A percentile compares a stretch with the other conserved stretches of the same genome.
Evolutionary conservation across 2,329 filamentous ascomycete species (phyloP).

Genomic region (Ramichloridium luteum): DNA sequence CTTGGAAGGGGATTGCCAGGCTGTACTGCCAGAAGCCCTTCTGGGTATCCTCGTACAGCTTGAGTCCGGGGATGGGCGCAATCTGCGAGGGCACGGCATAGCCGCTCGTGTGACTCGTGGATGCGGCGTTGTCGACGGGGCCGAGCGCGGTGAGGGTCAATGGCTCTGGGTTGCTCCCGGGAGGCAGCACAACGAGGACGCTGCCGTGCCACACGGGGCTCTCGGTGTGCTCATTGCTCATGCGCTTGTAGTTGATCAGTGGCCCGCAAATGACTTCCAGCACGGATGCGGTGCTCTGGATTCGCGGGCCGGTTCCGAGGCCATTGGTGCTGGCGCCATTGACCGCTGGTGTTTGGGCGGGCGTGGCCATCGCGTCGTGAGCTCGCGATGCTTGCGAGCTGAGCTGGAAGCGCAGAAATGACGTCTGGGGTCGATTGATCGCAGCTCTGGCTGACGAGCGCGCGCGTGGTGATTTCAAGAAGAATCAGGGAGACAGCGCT

Average conservation of each 20-base stretch:
- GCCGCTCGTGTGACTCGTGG: slow-evolving; percentile 17
- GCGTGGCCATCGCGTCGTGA: slow-evolving; percentile 6
- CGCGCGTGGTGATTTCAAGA: slow-evolving; percentile 7
- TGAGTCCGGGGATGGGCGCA: slow-evolving; percentile 36
- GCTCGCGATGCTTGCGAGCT: slow-evolving; percentile 7
- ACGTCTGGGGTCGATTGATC: not conserved
- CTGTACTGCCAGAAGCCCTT: slow-evolving; percentile 50
- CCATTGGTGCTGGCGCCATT: slow-evolving; percentile 20
- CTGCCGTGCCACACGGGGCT: slow-evolving; percentile 64
- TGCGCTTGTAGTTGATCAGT: slow-evolving; percentile 64
- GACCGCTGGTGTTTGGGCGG: slow-evolving; percentile 5
- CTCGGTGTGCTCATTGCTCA: slow-evolving; percentile 42
- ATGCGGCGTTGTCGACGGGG: slow-evolving; percentile 25
- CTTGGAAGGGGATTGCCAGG: slow-evolving; percentile 52
- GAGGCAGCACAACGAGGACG: slow-evolving; percentile 68
- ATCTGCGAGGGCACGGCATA: slow-evolving; percentile 9
- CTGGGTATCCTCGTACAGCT: slow-evolving; percentile 46
- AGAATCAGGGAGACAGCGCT: no score
- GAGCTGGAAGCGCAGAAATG: slow-evolving; percentile 3
- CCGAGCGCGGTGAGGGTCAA: slow-evolving; percentile 48
- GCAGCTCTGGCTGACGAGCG: slow-evolving; percentile 5
- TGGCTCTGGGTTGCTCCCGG: slow-evolving; percentile 50
- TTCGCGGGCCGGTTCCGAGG: slow-evolving; percentile 32
- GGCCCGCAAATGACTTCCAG: slow-evolving; percentile 58
- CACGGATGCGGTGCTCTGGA: slow-evolving; percentile 28